These are phyloP conservation scores for Willaertia magna DNA, from an alignment of 208 protist species.

Conservation along the genomic window DNA sequence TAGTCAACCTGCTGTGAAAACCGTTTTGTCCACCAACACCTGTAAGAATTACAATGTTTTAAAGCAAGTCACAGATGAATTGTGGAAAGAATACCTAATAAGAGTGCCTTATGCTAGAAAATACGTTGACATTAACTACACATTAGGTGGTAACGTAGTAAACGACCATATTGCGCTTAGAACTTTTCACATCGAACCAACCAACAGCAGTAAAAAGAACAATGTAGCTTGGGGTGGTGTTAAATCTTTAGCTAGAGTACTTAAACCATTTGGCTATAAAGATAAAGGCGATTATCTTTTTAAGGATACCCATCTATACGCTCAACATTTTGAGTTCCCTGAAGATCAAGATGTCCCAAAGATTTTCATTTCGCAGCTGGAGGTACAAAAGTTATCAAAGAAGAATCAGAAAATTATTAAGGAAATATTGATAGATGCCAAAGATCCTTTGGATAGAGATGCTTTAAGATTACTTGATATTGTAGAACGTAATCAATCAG, in stretches of 20 bases:
- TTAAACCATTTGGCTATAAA: neutral
- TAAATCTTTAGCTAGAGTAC: neutral
- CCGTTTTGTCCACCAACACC: too few species aligned
- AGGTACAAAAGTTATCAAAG: neutral
- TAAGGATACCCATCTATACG: neutral
- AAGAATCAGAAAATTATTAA: neutral
- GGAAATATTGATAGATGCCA: neutral
- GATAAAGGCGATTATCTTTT: neutral
- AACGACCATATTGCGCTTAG: neutral
- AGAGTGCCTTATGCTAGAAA: neutral
- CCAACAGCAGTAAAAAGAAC: too few species aligned
- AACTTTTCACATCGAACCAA: neutral
- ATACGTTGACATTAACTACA: neutral
- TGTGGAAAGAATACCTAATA: neutral
- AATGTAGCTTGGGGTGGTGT: too few species aligned
- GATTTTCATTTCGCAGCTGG: neutral
- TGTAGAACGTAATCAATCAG: neutral
- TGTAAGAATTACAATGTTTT: too few species aligned
- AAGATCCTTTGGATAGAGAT: neutral
- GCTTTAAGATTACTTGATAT: neutral
- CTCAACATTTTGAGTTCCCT: neutral
- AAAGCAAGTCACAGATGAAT: neutral
- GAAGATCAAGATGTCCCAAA: neutral
- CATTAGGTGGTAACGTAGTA: neutral
- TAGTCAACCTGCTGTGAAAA: too few species aligned